Conservation (phyloP, 192 early-diverging fungal species). For the Chytriomyces hyalinus region DNA sequence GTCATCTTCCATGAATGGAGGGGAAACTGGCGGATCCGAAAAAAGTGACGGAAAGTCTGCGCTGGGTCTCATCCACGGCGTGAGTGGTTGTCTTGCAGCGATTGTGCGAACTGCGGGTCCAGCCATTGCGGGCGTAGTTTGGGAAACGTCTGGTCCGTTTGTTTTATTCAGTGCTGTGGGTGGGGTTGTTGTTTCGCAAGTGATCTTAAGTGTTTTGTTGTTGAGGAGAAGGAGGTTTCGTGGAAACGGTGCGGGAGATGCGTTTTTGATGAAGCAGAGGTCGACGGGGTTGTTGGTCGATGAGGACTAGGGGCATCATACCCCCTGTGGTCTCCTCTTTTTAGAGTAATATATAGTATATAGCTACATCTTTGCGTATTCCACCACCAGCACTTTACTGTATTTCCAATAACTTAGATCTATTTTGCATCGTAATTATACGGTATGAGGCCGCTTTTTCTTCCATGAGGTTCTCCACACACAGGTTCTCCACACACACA, state of each 20-base stretch:
- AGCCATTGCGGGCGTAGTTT: slow-evolving; percentile 30
- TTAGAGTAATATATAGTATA: no score
- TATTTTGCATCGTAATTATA: no score
- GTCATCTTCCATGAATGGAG: not conserved
- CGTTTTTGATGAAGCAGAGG: no score
- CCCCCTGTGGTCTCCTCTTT: no score
- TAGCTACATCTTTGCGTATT: no score
- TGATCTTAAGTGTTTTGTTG: slow-evolving; percentile 19
- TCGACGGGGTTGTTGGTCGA: no score
- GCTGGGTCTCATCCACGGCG: slow-evolving; percentile 45
- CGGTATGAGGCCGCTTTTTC: no score
- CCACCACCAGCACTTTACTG: no score
- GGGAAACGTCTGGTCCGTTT: slow-evolving; percentile 29
- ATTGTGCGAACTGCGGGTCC: slow-evolving; percentile 44
- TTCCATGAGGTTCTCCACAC: no score
- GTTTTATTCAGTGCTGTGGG: slow-evolving; percentile 37
- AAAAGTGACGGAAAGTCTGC: not conserved
- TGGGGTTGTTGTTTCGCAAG: slow-evolving; percentile 14
- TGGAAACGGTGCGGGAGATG: not conserved
- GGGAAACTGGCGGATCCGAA: not conserved
- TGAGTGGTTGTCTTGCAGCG: slow-evolving; percentile 41
- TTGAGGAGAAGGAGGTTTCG: slow-evolving; percentile 19
- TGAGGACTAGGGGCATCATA: no score
- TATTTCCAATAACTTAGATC: no score
- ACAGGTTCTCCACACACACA: no score